Base-by-base conservation (phyloP, 148 eudicot species). In the Nepenthes mirabilis region DNA sequence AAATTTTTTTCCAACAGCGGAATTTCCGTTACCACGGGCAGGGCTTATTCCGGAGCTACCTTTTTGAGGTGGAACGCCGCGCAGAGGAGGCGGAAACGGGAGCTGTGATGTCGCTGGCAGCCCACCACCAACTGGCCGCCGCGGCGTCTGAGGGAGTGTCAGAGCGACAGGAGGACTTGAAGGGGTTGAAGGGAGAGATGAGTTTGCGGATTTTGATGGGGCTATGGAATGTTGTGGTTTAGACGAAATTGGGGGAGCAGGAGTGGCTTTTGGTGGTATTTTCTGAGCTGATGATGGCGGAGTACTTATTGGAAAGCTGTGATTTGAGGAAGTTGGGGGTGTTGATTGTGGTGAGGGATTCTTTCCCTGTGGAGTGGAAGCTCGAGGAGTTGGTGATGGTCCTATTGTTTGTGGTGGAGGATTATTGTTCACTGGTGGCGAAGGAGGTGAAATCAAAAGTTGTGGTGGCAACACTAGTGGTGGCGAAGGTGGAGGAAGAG, bases 261-360 rank as follows among this genome's bases (percentile, higher is more conserved):
- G 45, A 40, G 37, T 59, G 52, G 67, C 59, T 57, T 33, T 70
- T 45, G 47, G 32, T 54, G 74, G 60, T 35, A 37, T 43, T 37
- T 45, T 52, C 34, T 61, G 11, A 9, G 49, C 5, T 35, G 56
- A 64, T 23, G 58, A 54, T 6, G 67, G 64, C 56, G 5, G 58
- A 57, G 33, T 53, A 9, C 9, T 56, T 9, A 71, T 47, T 33
- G 68, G 74, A 52, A 35, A 34, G 43, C 13, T 36, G 36, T 2
- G 11, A 37, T 69, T 65, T 34, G 77, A 61, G 32, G 58, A 37
- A 36, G 59, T 43, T 74, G 77, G 72, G 34, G 73, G 70, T 60
- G 9, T 10, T 73, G 45, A 55, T 40, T 12, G 6, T 37, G 43
- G 45, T 12, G 71, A 68, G 47, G 72, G 67, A 13, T 52, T 52